phyloP scores from a whole-genome alignment of 495 filamentous ascomycete genomes.

The Margaritispora aquatica region DNA sequence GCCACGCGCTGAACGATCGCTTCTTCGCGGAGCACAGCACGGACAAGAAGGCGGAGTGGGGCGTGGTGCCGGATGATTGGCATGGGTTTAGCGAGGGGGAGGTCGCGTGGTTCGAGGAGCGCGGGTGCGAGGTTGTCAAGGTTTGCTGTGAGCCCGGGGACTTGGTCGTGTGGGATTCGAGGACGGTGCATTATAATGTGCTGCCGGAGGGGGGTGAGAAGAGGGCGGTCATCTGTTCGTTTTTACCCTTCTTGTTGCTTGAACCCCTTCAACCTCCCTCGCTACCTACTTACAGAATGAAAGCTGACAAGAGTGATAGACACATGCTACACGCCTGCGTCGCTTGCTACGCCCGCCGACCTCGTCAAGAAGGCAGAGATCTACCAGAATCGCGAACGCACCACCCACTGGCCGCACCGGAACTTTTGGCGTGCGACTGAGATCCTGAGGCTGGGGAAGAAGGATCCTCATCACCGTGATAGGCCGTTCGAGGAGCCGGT shows the following conservation, averaged over 20 bases:
- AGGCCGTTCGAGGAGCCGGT: constrained; percentile 11
- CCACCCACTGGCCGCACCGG: constrained; percentile 39
- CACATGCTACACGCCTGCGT: constrained; percentile 33
- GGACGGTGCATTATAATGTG: constrained; percentile 26
- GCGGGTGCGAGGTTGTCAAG: constrained; percentile 29
- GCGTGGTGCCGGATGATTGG: constrained; percentile 24
- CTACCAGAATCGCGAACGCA: constrained; percentile 29
- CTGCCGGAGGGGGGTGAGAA: neutral
- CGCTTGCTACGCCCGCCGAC: constrained; percentile 27
- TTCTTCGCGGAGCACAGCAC: constrained; percentile 31
- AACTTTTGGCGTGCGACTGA: constrained; percentile 17
- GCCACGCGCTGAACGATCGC: constrained; percentile 26
- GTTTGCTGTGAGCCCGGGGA: constrained; percentile 17
- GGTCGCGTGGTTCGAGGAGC: constrained; percentile 29
- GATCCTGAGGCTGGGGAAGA: constrained; percentile 6
- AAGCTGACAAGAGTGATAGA: constrained; percentile 25
- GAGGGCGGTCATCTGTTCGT: constrained; percentile 13
- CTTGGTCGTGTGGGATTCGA: constrained; percentile 37
- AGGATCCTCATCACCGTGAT: constrained; percentile 6
- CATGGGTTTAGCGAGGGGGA: constrained; percentile 27
- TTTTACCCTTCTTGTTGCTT: neutral
- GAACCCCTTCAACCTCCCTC: neutral
- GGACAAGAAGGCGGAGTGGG: constrained; percentile 23
- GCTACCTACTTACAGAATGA: neutral
- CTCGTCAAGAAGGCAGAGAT: constrained; percentile 30